Base-by-base conservation (phyloP, 2,329 filamentous ascomycete genomes). In the Curvularia verruculosa region DNA sequence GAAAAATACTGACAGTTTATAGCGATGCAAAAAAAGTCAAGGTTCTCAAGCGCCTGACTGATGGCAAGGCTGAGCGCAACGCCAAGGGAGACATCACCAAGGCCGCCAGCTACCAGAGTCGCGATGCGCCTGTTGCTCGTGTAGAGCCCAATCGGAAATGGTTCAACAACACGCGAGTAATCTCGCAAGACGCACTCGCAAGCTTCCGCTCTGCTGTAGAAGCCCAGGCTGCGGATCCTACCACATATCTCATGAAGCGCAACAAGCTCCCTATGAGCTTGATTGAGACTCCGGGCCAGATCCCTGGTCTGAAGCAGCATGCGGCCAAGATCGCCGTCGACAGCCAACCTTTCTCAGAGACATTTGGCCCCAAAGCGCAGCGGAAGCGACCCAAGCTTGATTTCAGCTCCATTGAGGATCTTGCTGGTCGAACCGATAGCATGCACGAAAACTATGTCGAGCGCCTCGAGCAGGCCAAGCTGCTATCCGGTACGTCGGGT, bases 201-300 rank as follows among this genome's bases (percentile, higher is more conserved):
- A 87, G 90, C 1, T 99, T 99, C 80, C 88, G 95, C 60, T 89
- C 93, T 58, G 95, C 95, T 24, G 94, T 99, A 79, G 91, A 91
- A 40, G 92, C 96, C 77, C 90, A 93, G 77, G 88, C 91, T 50
- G 88, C 88, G 18, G 92, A 99, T 72, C 95, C 95, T 0, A 97
- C 96, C 77, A 89, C 90, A 59, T 95, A 96, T 59, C 85, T 98
- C n/a, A 83, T 99, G 63, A 97, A 97, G 82, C 90, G 90, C 66
- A 98, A 98, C 79, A 98, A 98, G 81, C 84, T 99, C 47, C 95
- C 95, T 39, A 94, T 99, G 92, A 94, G 88, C 66, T 81, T 99
- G 75, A 96, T 99, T 73, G 85, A 87, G 60, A 94, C 98, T 52
- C 83, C 89, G 55, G 84, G 87, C 45, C 78, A 77, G 50, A 78